Base-by-base conservation (phyloP, 139 green algal species). In the Pycnococcus provasolii region DNA sequence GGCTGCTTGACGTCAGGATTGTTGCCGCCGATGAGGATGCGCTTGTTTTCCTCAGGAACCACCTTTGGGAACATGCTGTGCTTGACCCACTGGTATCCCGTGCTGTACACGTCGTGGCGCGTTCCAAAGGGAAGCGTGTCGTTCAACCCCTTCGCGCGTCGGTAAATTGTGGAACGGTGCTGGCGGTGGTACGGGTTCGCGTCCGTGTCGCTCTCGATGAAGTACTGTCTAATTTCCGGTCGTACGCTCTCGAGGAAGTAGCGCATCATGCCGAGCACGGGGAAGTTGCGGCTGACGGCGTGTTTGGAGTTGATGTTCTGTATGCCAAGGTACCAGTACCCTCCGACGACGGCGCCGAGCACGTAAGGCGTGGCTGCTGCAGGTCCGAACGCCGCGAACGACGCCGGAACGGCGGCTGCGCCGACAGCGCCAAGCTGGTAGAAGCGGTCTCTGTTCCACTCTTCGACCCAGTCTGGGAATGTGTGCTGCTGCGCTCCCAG, bases 151-250 rank as follows among this genome's bases (percentile, higher is more conserved):
- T 68, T 68, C 42, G 62, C 62, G 6, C 62, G 62, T 40, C 15
- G 62, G 47, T 68, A 68, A 42, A 68, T 44, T 26, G 55, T 59
- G 5, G 43, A 58, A 9, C 62, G 62, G 42, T 68, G 9, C 42
- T 26, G 43, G 5, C 62, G 62, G 62, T 44, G 53, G 62, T 58
- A 68, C 43, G 62, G 62, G 3, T 9, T 15, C 15, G 42, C 44
- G 43, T 68, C 62, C 42, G 39, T 13, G 47, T 68, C 47, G 6
- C 62, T 45, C 26, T 68, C 62, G 26, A 68, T 53, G 41, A 68
- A 68, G 44, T 68, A 68, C 62, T 68, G 62, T 6, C 62, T 6
- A 60, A 68, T 68, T 45, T 68, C 62, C 13, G 62, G 62, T 13
- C 62, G 62, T 63, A 63, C 4, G 40, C 43, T 59, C 44, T 68